These are phyloP conservation scores for Russula ochroleuca DNA, from an alignment of 768 basidiomycete genomes.

Conservation along the genomic window DNA sequence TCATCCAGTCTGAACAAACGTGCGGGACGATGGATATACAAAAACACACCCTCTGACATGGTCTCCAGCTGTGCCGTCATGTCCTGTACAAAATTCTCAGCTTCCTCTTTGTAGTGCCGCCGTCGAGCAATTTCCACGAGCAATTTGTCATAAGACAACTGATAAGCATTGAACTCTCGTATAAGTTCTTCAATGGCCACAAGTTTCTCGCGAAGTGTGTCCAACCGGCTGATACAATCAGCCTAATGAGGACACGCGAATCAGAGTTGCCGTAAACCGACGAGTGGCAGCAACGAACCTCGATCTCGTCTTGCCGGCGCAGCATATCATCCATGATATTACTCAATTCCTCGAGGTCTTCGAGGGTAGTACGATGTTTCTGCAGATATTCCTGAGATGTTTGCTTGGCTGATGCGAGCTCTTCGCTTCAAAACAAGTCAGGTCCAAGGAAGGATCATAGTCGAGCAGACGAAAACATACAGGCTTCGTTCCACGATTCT, in stretches of 20 bases:
- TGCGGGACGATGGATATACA: conserved; percentile 5
- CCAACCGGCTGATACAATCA: conserved; percentile 51
- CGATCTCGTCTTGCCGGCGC: conserved; percentile 58
- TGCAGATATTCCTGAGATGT: conserved; percentile 46
- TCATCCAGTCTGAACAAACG: conserved; percentile 1
- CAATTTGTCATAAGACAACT: conserved; percentile 67
- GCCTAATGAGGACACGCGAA: conserved; percentile 34
- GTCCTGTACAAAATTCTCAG: conserved; percentile 57
- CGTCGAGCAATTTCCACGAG: conserved; percentile 70
- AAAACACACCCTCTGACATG: conserved; percentile 57
- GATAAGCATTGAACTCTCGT: conserved; percentile 63
- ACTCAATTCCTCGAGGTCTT: conserved; percentile 71
- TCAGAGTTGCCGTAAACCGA: conserved; percentile 1
- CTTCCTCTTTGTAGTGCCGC: conserved; percentile 58
- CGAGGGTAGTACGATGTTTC: conserved; percentile 47
- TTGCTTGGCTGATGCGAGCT: conserved; percentile 44
- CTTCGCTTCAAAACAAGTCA: conserved; percentile 40
- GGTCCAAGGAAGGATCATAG: background rate
- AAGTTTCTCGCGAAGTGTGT: conserved; percentile 56
- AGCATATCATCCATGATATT: conserved; percentile 80
- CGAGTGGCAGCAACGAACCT: conserved; percentile 42
- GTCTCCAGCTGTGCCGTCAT: conserved; percentile 62
- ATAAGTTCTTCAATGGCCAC: conserved; percentile 59
- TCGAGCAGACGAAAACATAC: conserved; percentile 41
- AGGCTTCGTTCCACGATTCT: conserved; percentile 49